These are phyloP conservation scores for Pseudozyma tsukubaensis DNA, from an alignment of 1,284 basidiomycete species.

Conservation along the genomic window DNA sequence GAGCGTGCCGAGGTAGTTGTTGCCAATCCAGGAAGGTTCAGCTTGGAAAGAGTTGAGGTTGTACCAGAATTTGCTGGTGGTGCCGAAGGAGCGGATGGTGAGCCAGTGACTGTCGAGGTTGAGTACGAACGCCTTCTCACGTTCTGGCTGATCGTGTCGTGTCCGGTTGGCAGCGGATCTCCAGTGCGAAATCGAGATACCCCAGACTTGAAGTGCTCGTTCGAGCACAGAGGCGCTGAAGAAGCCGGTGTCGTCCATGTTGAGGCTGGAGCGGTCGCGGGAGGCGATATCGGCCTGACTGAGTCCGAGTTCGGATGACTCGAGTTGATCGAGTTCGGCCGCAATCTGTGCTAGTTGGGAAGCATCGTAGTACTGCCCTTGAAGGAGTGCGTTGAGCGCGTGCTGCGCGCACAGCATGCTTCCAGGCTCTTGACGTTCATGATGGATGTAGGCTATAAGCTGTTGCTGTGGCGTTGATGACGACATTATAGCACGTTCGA, in stretches of 20 bases:
- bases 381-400: constrained; percentile 62
- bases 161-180: constrained; percentile 45
- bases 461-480: constrained; percentile 49
- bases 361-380: constrained; percentile 65
- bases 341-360: constrained; percentile 62
- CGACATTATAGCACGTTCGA: constrained; percentile 16
- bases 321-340: constrained; percentile 49
- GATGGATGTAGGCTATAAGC: constrained; percentile 56
- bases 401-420: constrained; percentile 68
- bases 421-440: constrained; percentile 62
- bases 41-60: constrained; percentile 65
- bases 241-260: constrained; percentile 67
- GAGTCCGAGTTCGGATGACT: constrained; percentile 53
- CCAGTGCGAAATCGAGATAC: constrained; percentile 42
- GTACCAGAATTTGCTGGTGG: constrained; percentile 55
- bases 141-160: constrained; percentile 52
- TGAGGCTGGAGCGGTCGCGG: constrained; percentile 41
- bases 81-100: constrained; percentile 62
- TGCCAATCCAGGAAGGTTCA: constrained; percentile 61
- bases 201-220: constrained; percentile 57
- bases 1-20: constrained; percentile 61
- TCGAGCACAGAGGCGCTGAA: constrained; percentile 64
- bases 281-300: constrained; percentile 34
- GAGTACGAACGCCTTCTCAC: constrained; percentile 64
- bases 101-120: constrained; percentile 67